Conservation (phyloP, 2,329 filamentous ascomycete species). For the Curvularia eragrostidis region DNA sequence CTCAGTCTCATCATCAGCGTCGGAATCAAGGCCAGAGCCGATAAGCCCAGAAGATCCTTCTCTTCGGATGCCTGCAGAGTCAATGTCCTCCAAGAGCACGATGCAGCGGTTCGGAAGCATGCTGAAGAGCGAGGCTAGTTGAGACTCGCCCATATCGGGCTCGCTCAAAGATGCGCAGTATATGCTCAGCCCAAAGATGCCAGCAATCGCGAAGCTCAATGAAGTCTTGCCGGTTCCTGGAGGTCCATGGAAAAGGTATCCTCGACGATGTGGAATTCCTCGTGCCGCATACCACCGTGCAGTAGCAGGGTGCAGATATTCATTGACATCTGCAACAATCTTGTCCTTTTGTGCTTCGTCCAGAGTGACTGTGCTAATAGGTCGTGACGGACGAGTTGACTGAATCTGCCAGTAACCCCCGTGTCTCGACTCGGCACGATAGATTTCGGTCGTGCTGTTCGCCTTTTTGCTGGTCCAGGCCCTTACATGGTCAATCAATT, state of each 20-base stretch:
- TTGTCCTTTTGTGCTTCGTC: constrained; percentile 70
- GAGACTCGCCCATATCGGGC: constrained; percentile 73
- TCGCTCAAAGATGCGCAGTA: constrained; percentile 63
- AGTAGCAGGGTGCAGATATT: constrained; percentile 75
- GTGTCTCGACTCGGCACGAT: constrained; percentile 48
- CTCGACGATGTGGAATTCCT: constrained; percentile 84
- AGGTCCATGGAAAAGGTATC: constrained; percentile 81
- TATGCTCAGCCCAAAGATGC: constrained; percentile 56
- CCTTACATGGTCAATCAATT: constrained; percentile 55
- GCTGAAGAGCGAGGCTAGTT: constrained; percentile 58
- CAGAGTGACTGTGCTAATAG: constrained; percentile 77
- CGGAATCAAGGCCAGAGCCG: background rate
- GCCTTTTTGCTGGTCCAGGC: constrained; percentile 53
- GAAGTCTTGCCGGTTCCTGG: constrained; percentile 78
- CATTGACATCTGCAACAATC: constrained; percentile 75
- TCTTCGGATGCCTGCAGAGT: constrained; percentile 54
- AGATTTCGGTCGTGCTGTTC: constrained; percentile 55
- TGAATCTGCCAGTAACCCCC: constrained; percentile 51
- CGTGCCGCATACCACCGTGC: constrained; percentile 83
- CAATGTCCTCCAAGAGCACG: constrained; percentile 57
- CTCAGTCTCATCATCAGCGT: background rate
- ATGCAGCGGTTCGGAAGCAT: constrained; percentile 54
- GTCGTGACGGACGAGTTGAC: constrained; percentile 66
- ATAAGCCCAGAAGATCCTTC: constrained; percentile 22
- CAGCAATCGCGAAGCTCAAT: constrained; percentile 52